Percentiles rank a stretch among this genome's conserved stretches.
phyloP scores from a whole-genome alignment of 768 basidiomycete genomes.

The Rhizopogon vesiculosus region DNA sequence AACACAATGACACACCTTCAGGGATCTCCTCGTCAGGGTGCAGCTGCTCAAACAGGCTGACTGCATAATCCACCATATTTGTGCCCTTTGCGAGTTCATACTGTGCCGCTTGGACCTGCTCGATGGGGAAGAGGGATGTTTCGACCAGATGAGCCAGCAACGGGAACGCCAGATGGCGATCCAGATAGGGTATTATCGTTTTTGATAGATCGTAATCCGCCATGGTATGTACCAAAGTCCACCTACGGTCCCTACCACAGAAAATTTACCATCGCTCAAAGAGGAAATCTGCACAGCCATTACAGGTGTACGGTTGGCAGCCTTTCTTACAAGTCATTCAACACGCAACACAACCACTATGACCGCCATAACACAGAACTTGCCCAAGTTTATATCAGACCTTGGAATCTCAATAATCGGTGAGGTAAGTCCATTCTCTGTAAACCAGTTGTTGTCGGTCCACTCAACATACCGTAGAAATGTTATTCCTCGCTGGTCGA shows the following conservation, averaged over 20 bases:
- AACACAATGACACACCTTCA: slow-evolving; percentile 42
- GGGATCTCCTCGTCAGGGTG: slow-evolving; percentile 69
- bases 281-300: not conserved
- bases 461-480: slow-evolving; percentile 44
- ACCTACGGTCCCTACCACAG: slow-evolving; percentile 1
- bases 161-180: slow-evolving; percentile 93
- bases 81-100: slow-evolving; percentile 97
- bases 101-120: slow-evolving; percentile 84
- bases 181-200: slow-evolving; percentile 87
- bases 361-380: slow-evolving; percentile 74
- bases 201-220: slow-evolving; percentile 89
- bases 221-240: slow-evolving; percentile 39
- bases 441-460: not conserved
- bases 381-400: slow-evolving; percentile 84
- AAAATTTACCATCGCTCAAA: slow-evolving; percentile 10
- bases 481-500: slow-evolving; percentile 90
- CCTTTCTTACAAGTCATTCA: not conserved
- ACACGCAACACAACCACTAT: slow-evolving; percentile 34
- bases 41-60: slow-evolving; percentile 73
- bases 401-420: slow-evolving; percentile 81
- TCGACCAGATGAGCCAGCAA: slow-evolving; percentile 85
- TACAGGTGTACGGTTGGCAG: not conserved
- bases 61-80: slow-evolving; percentile 96
- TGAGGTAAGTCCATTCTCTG: slow-evolving; percentile 40
- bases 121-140: slow-evolving; percentile 65